Evolutionary conservation across 1,139 yeast genomes (phyloP).

Genomic region (Dujonia santamariae): DNA sequence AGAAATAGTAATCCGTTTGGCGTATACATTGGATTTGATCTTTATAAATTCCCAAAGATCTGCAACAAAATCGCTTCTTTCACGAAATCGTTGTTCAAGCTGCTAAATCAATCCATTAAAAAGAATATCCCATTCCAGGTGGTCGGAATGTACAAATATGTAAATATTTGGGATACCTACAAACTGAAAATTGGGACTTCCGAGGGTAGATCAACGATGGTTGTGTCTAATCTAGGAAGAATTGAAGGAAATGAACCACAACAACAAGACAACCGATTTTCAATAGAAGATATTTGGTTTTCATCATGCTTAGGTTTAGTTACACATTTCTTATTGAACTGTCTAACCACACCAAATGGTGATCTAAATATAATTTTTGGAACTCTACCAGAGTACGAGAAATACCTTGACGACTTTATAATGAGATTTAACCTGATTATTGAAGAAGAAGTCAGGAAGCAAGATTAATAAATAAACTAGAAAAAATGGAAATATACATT

Average conservation of each 20-base stretch:
- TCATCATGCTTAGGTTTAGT: constrained; percentile 23
- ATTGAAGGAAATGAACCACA: constrained; percentile 7
- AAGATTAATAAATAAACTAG: no score
- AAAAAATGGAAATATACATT: no score
- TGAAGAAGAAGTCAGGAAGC: constrained; percentile 2
- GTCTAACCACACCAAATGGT: constrained; percentile 16
- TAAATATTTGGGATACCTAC: constrained; percentile 15
- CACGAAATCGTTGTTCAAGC: not conserved
- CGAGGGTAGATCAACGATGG: constrained; percentile 16
- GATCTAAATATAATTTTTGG: constrained; percentile 22
- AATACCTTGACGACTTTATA: constrained; percentile 14
- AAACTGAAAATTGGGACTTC: constrained; percentile 10
- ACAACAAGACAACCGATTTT: constrained; percentile 8
- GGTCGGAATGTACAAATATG: constrained; percentile 17
- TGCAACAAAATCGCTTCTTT: not conserved
- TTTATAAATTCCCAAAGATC: not conserved
- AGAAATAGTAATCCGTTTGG: constrained; percentile 1
- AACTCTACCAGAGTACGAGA: constrained; percentile 15
- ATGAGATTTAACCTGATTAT: not conserved
- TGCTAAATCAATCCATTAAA: constrained; percentile 7
- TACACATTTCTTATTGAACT: constrained; percentile 18
- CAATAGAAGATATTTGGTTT: constrained; percentile 22
- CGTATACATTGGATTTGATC: constrained; percentile 6
- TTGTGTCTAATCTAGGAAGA: constrained; percentile 28
- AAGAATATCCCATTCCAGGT: constrained; percentile 13